Percentiles rank a stretch among this genome's conserved stretches.
Conservation (phyloP, 140 eudicot genomes). For the Ambrosia hybrid region DNA sequence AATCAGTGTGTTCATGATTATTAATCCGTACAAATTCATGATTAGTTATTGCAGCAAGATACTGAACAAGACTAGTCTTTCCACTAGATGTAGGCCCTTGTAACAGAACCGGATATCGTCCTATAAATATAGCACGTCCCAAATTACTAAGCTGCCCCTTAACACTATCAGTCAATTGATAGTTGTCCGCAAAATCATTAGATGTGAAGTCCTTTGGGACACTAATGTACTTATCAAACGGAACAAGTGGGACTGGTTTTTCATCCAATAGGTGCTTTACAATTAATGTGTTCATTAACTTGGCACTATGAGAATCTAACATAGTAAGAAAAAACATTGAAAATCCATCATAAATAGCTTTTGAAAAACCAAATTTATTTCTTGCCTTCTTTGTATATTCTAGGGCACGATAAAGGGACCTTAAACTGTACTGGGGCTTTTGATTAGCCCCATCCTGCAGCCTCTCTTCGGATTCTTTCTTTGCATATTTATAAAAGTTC, state of each 20-base stretch:
- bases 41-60: constrained; percentile 79
- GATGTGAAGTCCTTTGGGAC: constrained; percentile 20
- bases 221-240: constrained; percentile 51
- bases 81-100: constrained; percentile 99
- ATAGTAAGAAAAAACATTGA: constrained; percentile 81
- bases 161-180: constrained; percentile 75
- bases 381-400: constrained; percentile 70
- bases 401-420: constrained; percentile 92
- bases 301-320: constrained; percentile 74
- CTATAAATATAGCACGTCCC: constrained; percentile 70
- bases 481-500: constrained; percentile 74
- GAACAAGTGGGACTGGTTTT: constrained; percentile 33
- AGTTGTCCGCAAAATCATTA: constrained; percentile 46
- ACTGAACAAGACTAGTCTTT: constrained; percentile 94
- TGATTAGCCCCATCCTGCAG: constrained; percentile 99
- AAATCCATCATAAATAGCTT: constrained; percentile 88
- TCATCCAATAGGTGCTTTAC: constrained; percentile 52
- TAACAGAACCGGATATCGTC: constrained; percentile 84
- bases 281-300: constrained; percentile 60
- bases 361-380: constrained; percentile 40
- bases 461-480: constrained; percentile 78
- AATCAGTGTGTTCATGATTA: constrained; percentile 95
- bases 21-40: constrained; percentile 90
- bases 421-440: constrained; percentile 94
- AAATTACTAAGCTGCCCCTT: constrained; percentile 70